These are phyloP conservation scores for Tolypocladium endophyticum DNA, from an alignment of 2,329 filamentous ascomycete species.

Conservation along the genomic window DNA sequence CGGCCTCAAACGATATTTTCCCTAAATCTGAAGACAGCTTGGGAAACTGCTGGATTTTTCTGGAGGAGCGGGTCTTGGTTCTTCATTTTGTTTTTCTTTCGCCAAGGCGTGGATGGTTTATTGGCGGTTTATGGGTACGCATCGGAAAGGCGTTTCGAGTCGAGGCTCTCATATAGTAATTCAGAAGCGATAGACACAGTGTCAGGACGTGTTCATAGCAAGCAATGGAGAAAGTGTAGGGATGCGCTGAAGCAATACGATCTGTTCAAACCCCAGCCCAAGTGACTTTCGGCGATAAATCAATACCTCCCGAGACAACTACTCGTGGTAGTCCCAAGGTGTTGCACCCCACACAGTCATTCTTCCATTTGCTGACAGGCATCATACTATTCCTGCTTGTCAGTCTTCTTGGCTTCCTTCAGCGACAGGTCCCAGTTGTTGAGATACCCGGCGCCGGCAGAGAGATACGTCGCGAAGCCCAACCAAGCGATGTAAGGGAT, in stretches of 20 bases:
- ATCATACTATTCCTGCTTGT: slow-evolving; percentile 7
- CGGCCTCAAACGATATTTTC: slow-evolving; percentile 62
- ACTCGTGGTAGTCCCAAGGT: no score
- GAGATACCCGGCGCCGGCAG: slow-evolving; percentile 54
- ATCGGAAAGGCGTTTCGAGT: neutral
- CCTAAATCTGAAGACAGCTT: slow-evolving; percentile 25
- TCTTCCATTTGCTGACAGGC: neutral
- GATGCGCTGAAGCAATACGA: no score
- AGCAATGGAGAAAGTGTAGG: neutral
- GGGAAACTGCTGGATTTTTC: neutral
- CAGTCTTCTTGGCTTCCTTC: slow-evolving; percentile 13
- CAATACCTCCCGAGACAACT: no score
- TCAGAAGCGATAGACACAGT: neutral
- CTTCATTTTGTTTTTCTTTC: slow-evolving; percentile 10
- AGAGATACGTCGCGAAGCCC: slow-evolving; percentile 78
- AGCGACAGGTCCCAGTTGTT: slow-evolving; percentile 54
- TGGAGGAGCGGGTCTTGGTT: neutral
- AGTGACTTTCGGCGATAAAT: neutral
- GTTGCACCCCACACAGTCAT: neutral
- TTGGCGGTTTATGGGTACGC: neutral
- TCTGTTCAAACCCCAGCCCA: neutral
- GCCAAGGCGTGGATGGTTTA: neutral
- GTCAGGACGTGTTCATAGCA: neutral
- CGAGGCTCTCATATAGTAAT: neutral
- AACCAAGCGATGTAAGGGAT: slow-evolving; percentile 81